Conservation (phyloP, 1,284 basidiomycete genomes). For the Pseudozyma flocculosa region DNA sequence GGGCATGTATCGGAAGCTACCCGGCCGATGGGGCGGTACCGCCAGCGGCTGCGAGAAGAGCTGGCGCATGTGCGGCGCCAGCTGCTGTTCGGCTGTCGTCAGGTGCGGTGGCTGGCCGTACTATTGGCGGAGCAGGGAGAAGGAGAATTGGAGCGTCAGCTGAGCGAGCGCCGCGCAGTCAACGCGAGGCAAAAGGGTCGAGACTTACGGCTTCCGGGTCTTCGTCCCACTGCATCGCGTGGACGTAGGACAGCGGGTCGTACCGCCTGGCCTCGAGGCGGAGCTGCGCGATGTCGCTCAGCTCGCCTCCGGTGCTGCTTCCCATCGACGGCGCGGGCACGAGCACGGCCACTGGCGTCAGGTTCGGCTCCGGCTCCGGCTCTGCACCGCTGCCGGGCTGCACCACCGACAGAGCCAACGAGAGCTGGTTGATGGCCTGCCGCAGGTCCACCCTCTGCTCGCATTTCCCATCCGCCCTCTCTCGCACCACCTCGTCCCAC, state of each 20-base stretch:
- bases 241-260: constrained; percentile 3
- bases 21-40: constrained; percentile 5
- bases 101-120: neutral
- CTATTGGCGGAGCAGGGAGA: neutral
- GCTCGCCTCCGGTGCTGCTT: neutral
- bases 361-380: constrained; percentile 7
- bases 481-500: constrained; percentile 1
- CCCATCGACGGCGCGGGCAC: too few relatives aligned
- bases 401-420: constrained; percentile 59
- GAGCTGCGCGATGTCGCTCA: constrained; percentile 1
- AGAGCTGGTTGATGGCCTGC: constrained; percentile 65
- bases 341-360: too few relatives aligned
- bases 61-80: constrained; percentile 5
- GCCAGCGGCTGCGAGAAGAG: neutral
- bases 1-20: constrained; percentile 15
- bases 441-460: constrained; percentile 64
- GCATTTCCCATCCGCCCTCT: neutral
- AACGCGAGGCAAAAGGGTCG: neutral
- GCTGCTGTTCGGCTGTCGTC: constrained; percentile 1
- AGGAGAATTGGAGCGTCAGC: neutral
- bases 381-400: neutral
- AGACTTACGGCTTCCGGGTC: neutral
- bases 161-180: neutral
- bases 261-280: constrained; percentile 3
- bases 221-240: constrained; percentile 8